Evolutionary conservation across 768 basidiomycete species (phyloP).

Genomic region (Rhodotorula graminis): DNA sequence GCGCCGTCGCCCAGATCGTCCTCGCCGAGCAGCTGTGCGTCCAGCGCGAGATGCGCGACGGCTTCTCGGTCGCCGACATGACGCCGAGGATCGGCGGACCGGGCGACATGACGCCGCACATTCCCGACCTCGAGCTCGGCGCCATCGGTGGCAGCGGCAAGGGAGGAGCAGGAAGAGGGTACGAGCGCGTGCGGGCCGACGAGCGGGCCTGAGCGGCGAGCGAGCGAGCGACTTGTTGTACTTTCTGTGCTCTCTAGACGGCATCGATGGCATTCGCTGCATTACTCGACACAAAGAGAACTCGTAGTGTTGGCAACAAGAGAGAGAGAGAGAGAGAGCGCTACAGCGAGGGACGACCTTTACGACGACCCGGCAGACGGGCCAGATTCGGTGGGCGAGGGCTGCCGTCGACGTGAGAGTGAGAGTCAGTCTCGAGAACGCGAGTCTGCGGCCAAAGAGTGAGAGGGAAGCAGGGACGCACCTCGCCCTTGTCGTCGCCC

Average conservation of each 20-base stretch:
- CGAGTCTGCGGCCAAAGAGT: too few species aligned
- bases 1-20: conserved; percentile 66
- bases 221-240: not conserved
- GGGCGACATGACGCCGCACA: not conserved
- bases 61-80: conserved; percentile 49
- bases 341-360: too few species aligned
- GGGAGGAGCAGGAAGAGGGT: not conserved
- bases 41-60: conserved; percentile 81
- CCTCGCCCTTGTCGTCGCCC: too few species aligned
- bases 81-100: conserved; percentile 11
- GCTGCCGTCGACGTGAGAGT: too few species aligned
- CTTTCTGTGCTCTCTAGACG: not conserved
- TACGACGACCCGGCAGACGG: too few species aligned
- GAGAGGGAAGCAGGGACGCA: too few species aligned
- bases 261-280: not conserved
- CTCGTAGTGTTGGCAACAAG: too few species aligned
- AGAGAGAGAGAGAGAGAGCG: too few species aligned
- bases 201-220: not conserved
- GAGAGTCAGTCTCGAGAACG: too few species aligned
- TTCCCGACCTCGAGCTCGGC: conserved; percentile 14
- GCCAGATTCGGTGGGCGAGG: too few species aligned
- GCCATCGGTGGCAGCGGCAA: not conserved
- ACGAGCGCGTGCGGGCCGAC: conserved; percentile 12
- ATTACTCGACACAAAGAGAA: not conserved
- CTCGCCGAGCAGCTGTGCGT: conserved; percentile 88